A percentile compares a stretch with the other conserved stretches of the same genome.
phyloP scores from a whole-genome alignment of 768 basidiomycete species.

The Boletellus emodensis region DNA sequence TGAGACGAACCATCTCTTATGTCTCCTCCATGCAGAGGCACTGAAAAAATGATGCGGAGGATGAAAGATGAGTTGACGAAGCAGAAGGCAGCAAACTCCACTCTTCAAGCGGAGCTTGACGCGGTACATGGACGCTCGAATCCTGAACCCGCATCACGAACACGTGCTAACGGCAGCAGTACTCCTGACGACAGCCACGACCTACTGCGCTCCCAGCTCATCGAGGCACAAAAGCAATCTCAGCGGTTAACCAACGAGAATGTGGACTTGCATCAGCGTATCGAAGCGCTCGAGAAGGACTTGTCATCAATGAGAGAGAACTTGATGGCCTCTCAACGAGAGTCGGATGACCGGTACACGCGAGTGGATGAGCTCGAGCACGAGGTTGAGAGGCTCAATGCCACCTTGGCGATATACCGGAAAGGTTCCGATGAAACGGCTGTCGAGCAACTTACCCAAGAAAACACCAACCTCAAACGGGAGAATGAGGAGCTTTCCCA shows the following conservation, averaged over 20 bases:
- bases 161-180: slow-evolving; percentile 65
- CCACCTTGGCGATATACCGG: slow-evolving; percentile 68
- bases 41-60: slow-evolving; percentile 95
- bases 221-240: slow-evolving; percentile 72
- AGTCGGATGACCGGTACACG: slow-evolving; percentile 71
- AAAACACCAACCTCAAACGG: slow-evolving; percentile 73
- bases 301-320: slow-evolving; percentile 66
- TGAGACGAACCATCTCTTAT: slow-evolving; percentile 13
- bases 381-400: slow-evolving; percentile 73
- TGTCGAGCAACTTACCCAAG: slow-evolving; percentile 76
- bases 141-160: slow-evolving; percentile 46
- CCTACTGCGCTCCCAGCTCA: slow-evolving; percentile 62
- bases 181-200: slow-evolving; percentile 78
- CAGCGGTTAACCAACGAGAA: slow-evolving; percentile 72
- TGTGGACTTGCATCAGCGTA: slow-evolving; percentile 66
- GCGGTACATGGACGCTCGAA: slow-evolving; percentile 57
- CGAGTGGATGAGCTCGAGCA: slow-evolving; percentile 78
- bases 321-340: slow-evolving; percentile 67
- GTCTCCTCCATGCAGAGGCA: slow-evolving; percentile 56
- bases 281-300: slow-evolving; percentile 73
- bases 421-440: slow-evolving; percentile 73
- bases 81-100: slow-evolving; percentile 77
- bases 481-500: slow-evolving; percentile 90
- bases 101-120: slow-evolving; percentile 84
- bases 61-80: slow-evolving; percentile 95